These are phyloP conservation scores for Sphaerosporella brunnea DNA, from an alignment of 495 filamentous ascomycete genomes.

Conservation along the genomic window DNA sequence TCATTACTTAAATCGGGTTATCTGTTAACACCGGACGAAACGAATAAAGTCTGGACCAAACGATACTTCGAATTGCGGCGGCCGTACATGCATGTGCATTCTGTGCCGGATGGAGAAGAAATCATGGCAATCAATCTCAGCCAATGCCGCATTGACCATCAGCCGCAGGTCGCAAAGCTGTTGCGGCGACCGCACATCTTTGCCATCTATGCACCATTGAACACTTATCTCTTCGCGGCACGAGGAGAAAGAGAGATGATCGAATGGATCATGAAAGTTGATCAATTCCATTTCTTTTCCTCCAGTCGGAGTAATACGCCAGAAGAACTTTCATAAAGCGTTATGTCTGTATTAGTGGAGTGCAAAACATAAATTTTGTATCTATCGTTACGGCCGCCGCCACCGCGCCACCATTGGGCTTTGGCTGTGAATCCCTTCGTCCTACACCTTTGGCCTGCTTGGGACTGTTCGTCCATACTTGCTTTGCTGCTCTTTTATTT, in stretches of 20 bases:
- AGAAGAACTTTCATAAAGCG: neutral
- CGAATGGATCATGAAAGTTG: slow-evolving; percentile 81
- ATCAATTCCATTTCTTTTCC: slow-evolving; percentile 34
- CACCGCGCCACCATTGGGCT: too few relatives aligned
- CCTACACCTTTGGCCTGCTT: too few relatives aligned
- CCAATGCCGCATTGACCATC: slow-evolving; percentile 69
- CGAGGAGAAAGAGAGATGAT: slow-evolving; percentile 73
- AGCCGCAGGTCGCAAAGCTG: slow-evolving; percentile 67
- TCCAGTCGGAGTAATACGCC: neutral
- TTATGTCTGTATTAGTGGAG: too few relatives aligned
- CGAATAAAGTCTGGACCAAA: slow-evolving; percentile 65
- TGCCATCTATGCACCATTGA: slow-evolving; percentile 80
- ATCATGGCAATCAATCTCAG: slow-evolving; percentile 70
- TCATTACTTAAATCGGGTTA: slow-evolving; percentile 67
- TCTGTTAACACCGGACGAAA: slow-evolving; percentile 56
- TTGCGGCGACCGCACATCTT: slow-evolving; percentile 48
- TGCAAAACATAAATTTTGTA: too few relatives aligned
- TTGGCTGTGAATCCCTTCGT: too few relatives aligned
- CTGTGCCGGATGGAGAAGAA: slow-evolving; percentile 70
- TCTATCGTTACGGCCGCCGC: too few relatives aligned
- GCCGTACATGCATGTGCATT: slow-evolving; percentile 83
- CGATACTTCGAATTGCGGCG: slow-evolving; percentile 83
- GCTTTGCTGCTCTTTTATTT: too few relatives aligned
- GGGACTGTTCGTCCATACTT: too few relatives aligned
- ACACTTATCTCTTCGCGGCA: slow-evolving; percentile 86